Evolutionary conservation across 2,329 filamentous ascomycete genomes (phyloP), one percentile per base, ranked within the genome.

Genomic region (Rosellinia necatrix): DNA sequence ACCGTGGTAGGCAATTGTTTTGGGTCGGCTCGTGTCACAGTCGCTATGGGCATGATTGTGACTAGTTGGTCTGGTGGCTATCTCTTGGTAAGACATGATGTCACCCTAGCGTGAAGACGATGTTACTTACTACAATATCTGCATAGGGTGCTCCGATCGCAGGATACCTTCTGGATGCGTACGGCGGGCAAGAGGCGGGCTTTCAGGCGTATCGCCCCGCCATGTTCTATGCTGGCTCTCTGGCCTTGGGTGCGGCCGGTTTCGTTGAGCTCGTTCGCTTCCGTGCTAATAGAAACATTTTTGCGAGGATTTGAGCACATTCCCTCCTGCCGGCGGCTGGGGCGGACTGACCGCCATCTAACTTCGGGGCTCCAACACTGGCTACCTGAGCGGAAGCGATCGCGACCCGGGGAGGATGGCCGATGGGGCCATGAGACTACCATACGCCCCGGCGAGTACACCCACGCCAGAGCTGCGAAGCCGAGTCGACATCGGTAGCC

Each of bases 61-160:
- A 85, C 80, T 0, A 80, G 81, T 1, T 88, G 84, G 84, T 75
- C 77, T 2, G 79, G 78, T 1, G 84, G 85, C 0, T 88, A 87
- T 70, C 71, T 87, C 2, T 75, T 86, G 72, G 81, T 81, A 64
- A 69, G 58, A 25, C 15, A 19, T 24, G 2, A 8, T 37, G 17
- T 22, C 8, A 29, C 17, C 27, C 12, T 4, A 29, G 21, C 24
- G 24, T 3, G 8, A 29, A 51, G 21, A 24, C 30, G 6, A 10
- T 12, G 6, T 32, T 41, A 22, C 49, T 58, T 2, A 51, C 46
- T n/a, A n/a, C 3, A 8, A 10, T 8, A 22, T 29, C 21, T 46
- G 3, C 19, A 9, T 32, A 61, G 58, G 59, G 76, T 69, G 75
- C 78, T 0, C 84, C 84, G 0, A 85, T 87, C 59, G 83, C 84